Base-by-base conservation (phyloP, 805 yeast genomes). In the Starmerella etchellsii region DNA sequence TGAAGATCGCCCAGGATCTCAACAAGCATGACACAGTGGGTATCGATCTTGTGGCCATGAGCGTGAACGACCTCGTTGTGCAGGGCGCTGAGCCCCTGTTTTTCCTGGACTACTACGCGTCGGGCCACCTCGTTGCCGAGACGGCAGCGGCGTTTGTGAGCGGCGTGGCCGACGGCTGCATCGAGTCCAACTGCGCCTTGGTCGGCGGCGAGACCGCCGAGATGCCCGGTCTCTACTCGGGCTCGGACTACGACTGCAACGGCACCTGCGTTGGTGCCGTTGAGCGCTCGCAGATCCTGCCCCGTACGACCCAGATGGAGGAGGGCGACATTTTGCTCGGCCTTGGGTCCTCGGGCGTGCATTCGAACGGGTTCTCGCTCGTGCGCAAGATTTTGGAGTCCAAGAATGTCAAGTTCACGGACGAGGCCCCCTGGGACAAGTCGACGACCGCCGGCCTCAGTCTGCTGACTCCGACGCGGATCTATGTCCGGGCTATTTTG, bases 201-300 rank as follows among this genome's bases (percentile, higher is more conserved):
- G 95, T 91, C 40, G 99, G 99, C 42, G 99, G 99, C 51, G 99
- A 91, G 65, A 91, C 99, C 29, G 81, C 94, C 40, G 99, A 91
- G 69, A 91, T 91, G 99, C 99, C 99, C 22, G 98, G 98, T 50
- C 83, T 91, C 81, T 91, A 91, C 57, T 81, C 78, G 44, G 84
- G 77, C 42, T 94, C 93, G 26, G 97, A 91, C 64, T 91, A 91
- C 59, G 99, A 91, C 63, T 87, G 95, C 46, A 91, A 88, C 57
- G 99, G 99, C 63, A 93, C 98, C 28, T 93, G 96, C 40, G 87
- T 91, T 33, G 99, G 99, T 56, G 98, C 98, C 13, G 96, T 91
- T 4, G 66, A 73, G 51, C 83, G 80, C 55, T 63, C 66, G 42
- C 70, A 73, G 46, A 73, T 91, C 36, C 67, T 91, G 50, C 99